Conservation (phyloP, 2,329 filamentous ascomycete species). For the Davidsoniella virescens region DNA sequence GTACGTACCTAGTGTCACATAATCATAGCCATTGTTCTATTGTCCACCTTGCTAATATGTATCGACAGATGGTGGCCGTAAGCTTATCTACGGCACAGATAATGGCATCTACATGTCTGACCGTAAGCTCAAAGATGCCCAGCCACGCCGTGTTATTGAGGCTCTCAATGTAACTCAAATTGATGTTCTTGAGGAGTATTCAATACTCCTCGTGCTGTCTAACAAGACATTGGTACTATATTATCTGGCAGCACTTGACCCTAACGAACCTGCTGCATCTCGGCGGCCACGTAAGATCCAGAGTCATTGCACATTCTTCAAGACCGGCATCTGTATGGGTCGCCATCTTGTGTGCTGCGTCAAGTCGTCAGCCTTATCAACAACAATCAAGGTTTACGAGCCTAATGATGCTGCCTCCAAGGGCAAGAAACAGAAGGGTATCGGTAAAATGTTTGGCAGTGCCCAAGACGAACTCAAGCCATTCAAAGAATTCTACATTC, state of each 20-base stretch:
- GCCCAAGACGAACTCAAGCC: slow-evolving; percentile 91
- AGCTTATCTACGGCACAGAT: slow-evolving; percentile 88
- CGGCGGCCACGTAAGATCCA: slow-evolving; percentile 92
- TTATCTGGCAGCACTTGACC: slow-evolving; percentile 70
- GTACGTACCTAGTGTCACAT: slow-evolving; percentile 31
- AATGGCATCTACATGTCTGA: slow-evolving; percentile 86
- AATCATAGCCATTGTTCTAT: slow-evolving; percentile 1
- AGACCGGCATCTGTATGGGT: slow-evolving; percentile 84
- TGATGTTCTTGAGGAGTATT: slow-evolving; percentile 89
- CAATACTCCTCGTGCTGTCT: slow-evolving; percentile 74
- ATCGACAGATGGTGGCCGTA: slow-evolving; percentile 68
- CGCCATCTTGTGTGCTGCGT: slow-evolving; percentile 92
- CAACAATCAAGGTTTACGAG: slow-evolving; percentile 98
- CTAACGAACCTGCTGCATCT: slow-evolving; percentile 60
- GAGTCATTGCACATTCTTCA: slow-evolving; percentile 97
- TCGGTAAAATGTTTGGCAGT: slow-evolving; percentile 86
- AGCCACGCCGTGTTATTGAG: slow-evolving; percentile 71
- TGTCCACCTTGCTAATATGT: slow-evolving; percentile 14
- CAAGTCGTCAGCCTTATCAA: slow-evolving; percentile 82
- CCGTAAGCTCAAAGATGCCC: slow-evolving; percentile 70
- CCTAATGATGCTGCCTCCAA: slow-evolving; percentile 89
- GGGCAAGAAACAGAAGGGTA: slow-evolving; percentile 87
- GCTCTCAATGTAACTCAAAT: slow-evolving; percentile 80
- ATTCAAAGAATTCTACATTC: slow-evolving; percentile 98
- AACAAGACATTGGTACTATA: slow-evolving; percentile 91